Evolutionary conservation across 106 monocot species (phyloP).

Genomic region (Amphibolis antarctica): DNA sequence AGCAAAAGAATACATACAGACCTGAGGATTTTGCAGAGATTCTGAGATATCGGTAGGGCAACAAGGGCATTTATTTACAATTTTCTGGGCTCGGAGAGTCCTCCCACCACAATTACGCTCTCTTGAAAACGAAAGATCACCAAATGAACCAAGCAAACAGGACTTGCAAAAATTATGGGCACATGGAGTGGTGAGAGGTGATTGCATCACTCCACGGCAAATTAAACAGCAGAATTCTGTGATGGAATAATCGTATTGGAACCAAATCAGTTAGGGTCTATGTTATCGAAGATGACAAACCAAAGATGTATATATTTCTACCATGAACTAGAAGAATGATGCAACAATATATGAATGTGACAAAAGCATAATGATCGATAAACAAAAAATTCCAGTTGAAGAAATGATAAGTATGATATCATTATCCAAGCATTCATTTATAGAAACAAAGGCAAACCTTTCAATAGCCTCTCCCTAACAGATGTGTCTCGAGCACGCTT

Average conservation of each 20-base stretch:
- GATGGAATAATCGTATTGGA: neutral
- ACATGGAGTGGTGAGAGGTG: slow-evolving; percentile 74
- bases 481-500: slow-evolving; percentile 26
- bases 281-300: too few relatives aligned
- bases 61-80: slow-evolving; percentile 64
- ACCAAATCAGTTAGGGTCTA: too few relatives aligned
- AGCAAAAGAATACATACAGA: neutral
- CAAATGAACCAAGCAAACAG: slow-evolving; percentile 54
- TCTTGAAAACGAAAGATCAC: slow-evolving; percentile 46
- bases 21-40: slow-evolving; percentile 71
- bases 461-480: slow-evolving; percentile 44
- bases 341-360: too few relatives aligned
- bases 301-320: too few relatives aligned
- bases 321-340: too few relatives aligned
- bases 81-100: slow-evolving; percentile 67
- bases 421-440: too few relatives aligned
- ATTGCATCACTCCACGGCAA: slow-evolving; percentile 53
- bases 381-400: too few relatives aligned
- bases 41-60: slow-evolving; percentile 82
- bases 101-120: slow-evolving; percentile 61
- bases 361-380: too few relatives aligned
- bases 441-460: slow-evolving; percentile 29
- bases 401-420: too few relatives aligned
- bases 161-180: slow-evolving; percentile 88
- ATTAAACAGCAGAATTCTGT: slow-evolving; percentile 73